A percentile compares a stretch with the other conserved stretches of the same genome.
Evolutionary conservation across 176 grass and related monocot species (phyloP).

Genomic region (Thinopyrum elongatum): DNA sequence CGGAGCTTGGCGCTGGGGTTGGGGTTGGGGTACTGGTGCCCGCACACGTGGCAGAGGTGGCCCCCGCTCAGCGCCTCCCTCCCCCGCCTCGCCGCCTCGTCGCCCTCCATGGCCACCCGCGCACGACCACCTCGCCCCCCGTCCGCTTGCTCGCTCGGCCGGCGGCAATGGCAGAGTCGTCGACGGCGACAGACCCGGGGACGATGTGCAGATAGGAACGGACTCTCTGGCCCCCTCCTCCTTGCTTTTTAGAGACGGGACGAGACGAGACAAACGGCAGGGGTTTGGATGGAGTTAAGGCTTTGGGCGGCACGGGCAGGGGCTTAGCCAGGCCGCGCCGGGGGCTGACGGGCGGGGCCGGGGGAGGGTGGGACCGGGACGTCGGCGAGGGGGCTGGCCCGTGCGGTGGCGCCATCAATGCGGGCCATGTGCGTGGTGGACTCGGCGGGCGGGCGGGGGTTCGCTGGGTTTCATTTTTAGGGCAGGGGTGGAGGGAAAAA

Average conservation of each 20-base stretch:
- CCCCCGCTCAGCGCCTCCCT: constrained; percentile 47
- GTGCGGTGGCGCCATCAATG: constrained; percentile 34
- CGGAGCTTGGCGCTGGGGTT: constrained; percentile 70
- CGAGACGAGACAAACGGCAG: constrained; percentile 8
- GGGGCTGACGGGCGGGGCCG: constrained; percentile 9
- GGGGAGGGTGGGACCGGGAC: fast-evolving
- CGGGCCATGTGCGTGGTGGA: constrained; percentile 33
- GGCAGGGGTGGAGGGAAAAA: constrained; percentile 6
- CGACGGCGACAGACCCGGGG: background rate
- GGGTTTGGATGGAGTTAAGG: constrained; percentile 10
- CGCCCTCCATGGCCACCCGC: constrained; percentile 23
- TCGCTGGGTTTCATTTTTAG: background rate
- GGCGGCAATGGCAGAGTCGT: background rate
- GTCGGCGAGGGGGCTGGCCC: background rate
- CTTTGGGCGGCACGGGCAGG: background rate
- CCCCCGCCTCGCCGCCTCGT: constrained; percentile 7
- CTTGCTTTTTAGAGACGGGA: constrained; percentile 15
- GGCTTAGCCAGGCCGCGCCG: background rate
- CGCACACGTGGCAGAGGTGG: constrained; percentile 61
- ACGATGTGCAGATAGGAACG: background rate
- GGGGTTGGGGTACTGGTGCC: constrained; percentile 58
- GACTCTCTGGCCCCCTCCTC: background rate
- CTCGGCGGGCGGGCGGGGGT: background rate
- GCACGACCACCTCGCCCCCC: background rate
- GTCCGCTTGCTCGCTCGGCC: background rate